A percentile compares a stretch with the other conserved stretches of the same genome.
Evolutionary conservation across 441 rosid species (phyloP).

Genomic region (Corymbia citriodora): DNA sequence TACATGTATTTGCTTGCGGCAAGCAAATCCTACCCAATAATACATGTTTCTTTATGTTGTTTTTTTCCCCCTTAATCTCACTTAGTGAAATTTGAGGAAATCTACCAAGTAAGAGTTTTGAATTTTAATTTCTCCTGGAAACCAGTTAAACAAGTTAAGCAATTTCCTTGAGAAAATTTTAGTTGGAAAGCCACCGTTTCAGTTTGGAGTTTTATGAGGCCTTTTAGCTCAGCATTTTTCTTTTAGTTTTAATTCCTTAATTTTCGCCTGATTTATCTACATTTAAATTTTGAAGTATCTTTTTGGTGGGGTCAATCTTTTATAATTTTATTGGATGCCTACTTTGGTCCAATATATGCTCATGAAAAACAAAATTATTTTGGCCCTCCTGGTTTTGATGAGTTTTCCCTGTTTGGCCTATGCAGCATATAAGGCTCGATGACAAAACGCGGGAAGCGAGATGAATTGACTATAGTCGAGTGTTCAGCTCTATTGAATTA

Average conservation of each 20-base stretch:
- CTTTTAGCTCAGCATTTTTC: neutral
- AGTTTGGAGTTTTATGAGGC: neutral
- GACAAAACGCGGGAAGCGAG: too few species aligned
- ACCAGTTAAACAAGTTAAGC: neutral
- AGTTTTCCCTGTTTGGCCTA: neutral
- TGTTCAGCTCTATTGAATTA: too few species aligned
- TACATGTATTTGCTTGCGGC: neutral
- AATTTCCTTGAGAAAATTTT: neutral
- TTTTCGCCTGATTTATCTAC: neutral
- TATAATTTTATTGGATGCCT: too few species aligned
- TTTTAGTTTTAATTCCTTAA: neutral
- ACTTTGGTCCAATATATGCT: too few species aligned
- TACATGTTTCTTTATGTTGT: neutral
- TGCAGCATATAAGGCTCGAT: too few species aligned
- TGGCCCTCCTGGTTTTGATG: neutral
- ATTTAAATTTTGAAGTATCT: neutral
- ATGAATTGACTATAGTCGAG: too few species aligned
- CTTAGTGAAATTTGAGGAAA: neutral
- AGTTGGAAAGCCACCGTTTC: neutral
- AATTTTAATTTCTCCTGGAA: neutral
- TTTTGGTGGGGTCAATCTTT: too few species aligned
- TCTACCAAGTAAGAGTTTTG: neutral
- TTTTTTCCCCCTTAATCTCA: neutral
- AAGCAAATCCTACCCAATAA: neutral
- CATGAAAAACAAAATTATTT: too few species aligned